Base-by-base conservation (phyloP, 2,329 filamentous ascomycete species). In the Calonectria pauciramosa region DNA sequence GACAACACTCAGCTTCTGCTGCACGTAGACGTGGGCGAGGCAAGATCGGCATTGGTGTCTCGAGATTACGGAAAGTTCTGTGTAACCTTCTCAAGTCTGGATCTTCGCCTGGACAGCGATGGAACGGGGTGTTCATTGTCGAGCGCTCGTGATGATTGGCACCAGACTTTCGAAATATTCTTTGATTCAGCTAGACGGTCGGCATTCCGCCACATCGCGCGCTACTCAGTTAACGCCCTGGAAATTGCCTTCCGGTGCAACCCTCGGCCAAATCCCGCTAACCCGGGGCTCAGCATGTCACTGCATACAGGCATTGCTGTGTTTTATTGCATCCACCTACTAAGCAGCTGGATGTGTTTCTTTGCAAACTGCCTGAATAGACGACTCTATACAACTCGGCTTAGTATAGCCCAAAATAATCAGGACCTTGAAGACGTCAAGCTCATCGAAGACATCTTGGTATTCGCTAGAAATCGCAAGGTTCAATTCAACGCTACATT, bases 271-370 rank as follows among this genome's bases (percentile, higher is more conserved):
- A 63, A 63, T 20, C 38, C 26, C 20, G 14, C 23, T 8, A 63
- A 63, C 36, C 56, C 56, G 2, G 56, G 56, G 8, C 23, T 63
- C 8, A 63, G 16, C 36, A 63, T 63, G 56, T 63, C 56, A 7
- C 56, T 63, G 16, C 56, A 63, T 20, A 41, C 56, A 7, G 56
- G 56, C 11, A 63, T 63, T 11, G 56, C 56, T 16, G 36, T 41
- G 8, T 63, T 63, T 30, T 63, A 63, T 8, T 63, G 56, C 56
- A 41, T 63, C 8, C 56, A 63, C 6, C n/a, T 63, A 10, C 2
- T 63, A 4, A 63, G 34, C 14, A 63, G 56, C 26, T 63, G 56
- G 56, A 63, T 63, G 56, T 63, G 56, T 11, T 63, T 63, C n/a
- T 63, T 63, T 41, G 56, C 56, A 11, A 63, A 63, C 16, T 63